These are phyloP conservation scores for Colletotrichum camelliae DNA, from an alignment of 2,329 filamentous ascomycete species.

Conservation along the genomic window DNA sequence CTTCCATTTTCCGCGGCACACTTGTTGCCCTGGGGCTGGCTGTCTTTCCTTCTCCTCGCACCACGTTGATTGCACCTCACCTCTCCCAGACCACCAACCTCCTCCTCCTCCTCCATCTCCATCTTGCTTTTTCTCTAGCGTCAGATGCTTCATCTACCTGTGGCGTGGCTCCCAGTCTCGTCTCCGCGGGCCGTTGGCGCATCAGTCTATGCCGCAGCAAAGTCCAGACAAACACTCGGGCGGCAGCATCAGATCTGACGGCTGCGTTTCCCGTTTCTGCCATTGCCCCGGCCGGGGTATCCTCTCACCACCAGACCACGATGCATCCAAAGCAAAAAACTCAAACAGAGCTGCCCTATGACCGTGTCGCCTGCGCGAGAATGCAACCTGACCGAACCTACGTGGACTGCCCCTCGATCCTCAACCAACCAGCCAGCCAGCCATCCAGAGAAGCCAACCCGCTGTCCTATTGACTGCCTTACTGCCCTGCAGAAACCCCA, in stretches of 20 bases:
- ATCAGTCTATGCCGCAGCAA: background rate
- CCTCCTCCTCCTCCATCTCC: background rate
- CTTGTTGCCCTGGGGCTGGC: background rate
- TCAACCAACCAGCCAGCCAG: background rate
- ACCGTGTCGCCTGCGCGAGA: background rate
- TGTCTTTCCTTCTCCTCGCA: background rate
- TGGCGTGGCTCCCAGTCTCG: background rate
- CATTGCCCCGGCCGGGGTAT: constrained; percentile 7
- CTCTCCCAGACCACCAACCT: background rate
- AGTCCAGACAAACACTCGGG: background rate
- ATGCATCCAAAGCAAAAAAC: background rate
- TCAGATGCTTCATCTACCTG: background rate
- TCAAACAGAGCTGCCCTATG: background rate
- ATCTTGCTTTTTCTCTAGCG: background rate
- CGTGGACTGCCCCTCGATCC: background rate
- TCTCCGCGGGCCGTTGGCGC: background rate
- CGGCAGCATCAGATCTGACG: background rate
- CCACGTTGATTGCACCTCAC: background rate
- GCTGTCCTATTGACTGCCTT: background rate
- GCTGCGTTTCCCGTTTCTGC: constrained; percentile 2
- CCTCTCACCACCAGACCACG: background rate
- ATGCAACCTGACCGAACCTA: background rate
- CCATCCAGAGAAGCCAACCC: background rate
- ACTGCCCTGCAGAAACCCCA: background rate
- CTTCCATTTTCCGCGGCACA: background rate